phyloP scores from a whole-genome alignment of 352 stramenopile genomes.

The Discostella stelligera region DNA sequence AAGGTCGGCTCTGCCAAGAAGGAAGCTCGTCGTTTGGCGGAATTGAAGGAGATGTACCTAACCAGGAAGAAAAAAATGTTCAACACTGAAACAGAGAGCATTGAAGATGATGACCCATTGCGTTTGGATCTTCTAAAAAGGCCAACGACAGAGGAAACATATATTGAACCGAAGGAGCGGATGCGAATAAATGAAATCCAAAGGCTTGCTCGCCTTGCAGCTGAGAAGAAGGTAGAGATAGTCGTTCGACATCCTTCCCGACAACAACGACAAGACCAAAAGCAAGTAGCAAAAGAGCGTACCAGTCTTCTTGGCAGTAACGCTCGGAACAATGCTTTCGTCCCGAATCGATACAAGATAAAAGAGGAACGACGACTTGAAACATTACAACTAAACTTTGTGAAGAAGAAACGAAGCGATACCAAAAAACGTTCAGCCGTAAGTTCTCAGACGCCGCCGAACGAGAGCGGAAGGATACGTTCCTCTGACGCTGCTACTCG shows the following conservation, averaged over 20 bases:
- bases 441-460: not conserved
- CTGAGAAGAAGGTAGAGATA: slow-evolving; percentile 10
- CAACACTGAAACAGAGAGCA: not conserved
- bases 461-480: not conserved
- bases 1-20: not conserved
- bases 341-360: slow-evolving; percentile 11
- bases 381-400: slow-evolving; percentile 12
- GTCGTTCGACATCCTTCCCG: not conserved
- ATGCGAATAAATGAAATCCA: slow-evolving; percentile 27
- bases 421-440: not conserved
- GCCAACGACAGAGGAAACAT: slow-evolving; percentile 1
- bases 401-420: slow-evolving; percentile 3
- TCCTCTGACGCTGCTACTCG: not conserved
- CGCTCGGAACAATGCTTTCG: not conserved
- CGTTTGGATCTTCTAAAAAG: slow-evolving; percentile 28
- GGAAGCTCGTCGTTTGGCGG: slow-evolving; percentile 12
- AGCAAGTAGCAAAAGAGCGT: not conserved
- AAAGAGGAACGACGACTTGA: slow-evolving; percentile 25
- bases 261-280: not conserved
- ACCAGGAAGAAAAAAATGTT: slow-evolving; percentile 3
- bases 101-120: slow-evolving; percentile 18
- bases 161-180: slow-evolving; percentile 25
- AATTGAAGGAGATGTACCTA: slow-evolving; percentile 13
- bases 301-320: not conserved
- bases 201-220: not conserved